These are phyloP conservation scores for Entomophthora muscae DNA, from an alignment of 371 early-diverging fungal species.

Conservation along the genomic window DNA sequence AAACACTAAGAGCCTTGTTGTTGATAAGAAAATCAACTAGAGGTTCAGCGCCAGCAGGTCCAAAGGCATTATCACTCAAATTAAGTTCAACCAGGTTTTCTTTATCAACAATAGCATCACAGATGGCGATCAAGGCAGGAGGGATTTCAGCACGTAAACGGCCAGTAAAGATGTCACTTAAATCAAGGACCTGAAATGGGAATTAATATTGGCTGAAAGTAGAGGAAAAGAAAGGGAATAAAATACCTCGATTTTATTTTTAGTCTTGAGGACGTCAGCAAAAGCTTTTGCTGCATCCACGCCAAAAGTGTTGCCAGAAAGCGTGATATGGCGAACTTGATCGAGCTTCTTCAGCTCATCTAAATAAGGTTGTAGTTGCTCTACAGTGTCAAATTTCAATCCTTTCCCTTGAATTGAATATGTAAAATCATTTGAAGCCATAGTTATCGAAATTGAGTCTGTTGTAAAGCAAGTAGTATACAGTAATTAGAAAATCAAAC, in stretches of 20 bases:
- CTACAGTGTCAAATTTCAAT: slow-evolving; percentile 66
- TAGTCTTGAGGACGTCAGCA: slow-evolving; percentile 48
- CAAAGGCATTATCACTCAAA: slow-evolving; percentile 95
- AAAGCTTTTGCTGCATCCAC: slow-evolving; percentile 79
- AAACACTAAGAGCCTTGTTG: slow-evolving; percentile 50
- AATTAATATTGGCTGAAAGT: too few species aligned
- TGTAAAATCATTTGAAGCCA: slow-evolving; percentile 9
- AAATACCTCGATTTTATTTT: slow-evolving; percentile 48
- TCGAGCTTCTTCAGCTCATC: slow-evolving; percentile 41
- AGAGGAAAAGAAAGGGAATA: neutral
- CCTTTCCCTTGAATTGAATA: slow-evolving; percentile 45
- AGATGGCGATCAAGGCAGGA: slow-evolving; percentile 56
- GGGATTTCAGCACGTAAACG: slow-evolving; percentile 83
- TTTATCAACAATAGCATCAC: slow-evolving; percentile 65
- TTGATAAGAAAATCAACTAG: slow-evolving; percentile 65
- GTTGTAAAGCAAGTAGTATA: too few species aligned
- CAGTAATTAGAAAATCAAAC: too few species aligned
- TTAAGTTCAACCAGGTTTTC: slow-evolving; percentile 59
- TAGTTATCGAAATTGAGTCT: too few species aligned
- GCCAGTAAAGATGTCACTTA: slow-evolving; percentile 88
- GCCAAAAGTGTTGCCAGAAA: slow-evolving; percentile 88
- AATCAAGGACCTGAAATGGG: slow-evolving; percentile 38
- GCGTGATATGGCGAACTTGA: slow-evolving; percentile 48
- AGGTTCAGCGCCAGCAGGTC: slow-evolving; percentile 83
- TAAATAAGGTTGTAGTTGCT: slow-evolving; percentile 56